phyloP scores from a whole-genome alignment of 306 rosid species.

The Cicer cuneatum region DNA sequence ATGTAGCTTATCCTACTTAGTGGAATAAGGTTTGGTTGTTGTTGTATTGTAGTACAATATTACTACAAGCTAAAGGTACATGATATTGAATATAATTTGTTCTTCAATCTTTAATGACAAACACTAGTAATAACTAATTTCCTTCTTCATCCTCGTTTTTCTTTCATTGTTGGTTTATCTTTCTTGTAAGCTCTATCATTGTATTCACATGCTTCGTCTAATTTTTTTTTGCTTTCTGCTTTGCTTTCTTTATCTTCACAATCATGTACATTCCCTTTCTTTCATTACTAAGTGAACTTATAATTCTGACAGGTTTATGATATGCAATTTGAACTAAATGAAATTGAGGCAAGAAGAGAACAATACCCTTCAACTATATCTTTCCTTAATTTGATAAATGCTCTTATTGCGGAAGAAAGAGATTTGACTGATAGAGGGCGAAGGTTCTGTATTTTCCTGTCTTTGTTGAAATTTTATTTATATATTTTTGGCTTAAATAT shows the following conservation, averaged over 20 bases:
- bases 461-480: slow-evolving; percentile 13
- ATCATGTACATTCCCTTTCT: slow-evolving; percentile 2
- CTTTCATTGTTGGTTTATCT: slow-evolving; percentile 14
- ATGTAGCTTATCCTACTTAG: too few species aligned
- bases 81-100: slow-evolving; percentile 10
- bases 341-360: slow-evolving; percentile 95
- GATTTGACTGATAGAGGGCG: slow-evolving; percentile 91
- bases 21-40: too few species aligned
- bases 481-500: slow-evolving; percentile 13
- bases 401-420: slow-evolving; percentile 90
- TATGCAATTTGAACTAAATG: slow-evolving; percentile 95
- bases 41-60: background rate
- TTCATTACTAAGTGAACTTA: slow-evolving; percentile 33
- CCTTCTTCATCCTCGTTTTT: slow-evolving; percentile 20
- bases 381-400: slow-evolving; percentile 88
- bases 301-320: slow-evolving; percentile 82
- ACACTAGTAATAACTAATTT: background rate
- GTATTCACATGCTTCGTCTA: slow-evolving; percentile 30
- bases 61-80: background rate
- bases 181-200: slow-evolving; percentile 33
- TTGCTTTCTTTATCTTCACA: slow-evolving; percentile 3
- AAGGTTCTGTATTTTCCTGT: slow-evolving; percentile 53
- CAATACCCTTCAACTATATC: slow-evolving; percentile 95
- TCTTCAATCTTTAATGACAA: background rate
- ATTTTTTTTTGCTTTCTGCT: background rate